Evolutionary conservation across 2,329 filamentous ascomycete species (phyloP), one percentile per base, ranked within the genome.

Genomic region (Botrytis deweyae): DNA sequence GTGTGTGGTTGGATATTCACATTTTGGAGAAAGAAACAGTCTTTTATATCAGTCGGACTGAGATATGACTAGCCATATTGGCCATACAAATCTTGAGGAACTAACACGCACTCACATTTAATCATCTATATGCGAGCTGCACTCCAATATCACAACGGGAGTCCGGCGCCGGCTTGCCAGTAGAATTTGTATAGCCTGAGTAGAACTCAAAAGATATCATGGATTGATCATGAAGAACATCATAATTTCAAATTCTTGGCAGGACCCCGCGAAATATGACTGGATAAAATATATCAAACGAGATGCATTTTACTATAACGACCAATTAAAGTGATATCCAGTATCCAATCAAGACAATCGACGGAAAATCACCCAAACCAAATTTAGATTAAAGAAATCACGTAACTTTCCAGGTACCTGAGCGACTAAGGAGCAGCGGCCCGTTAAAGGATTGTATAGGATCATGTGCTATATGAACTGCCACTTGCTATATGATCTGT

Each of bases 101-200:
- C 33, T 33, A 12, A 44, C 22, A 40, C 9, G 29, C 36, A n/a
- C 40, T 55, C 6, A 69, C 16, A 20, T 40, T 46, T 36, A 22
- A 67, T 44, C 46, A 58, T 55, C 40, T 49, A 33, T 40, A 49
- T 22, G 52, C 42, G 46, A 29, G 59, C 22, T 25, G 25, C 49
- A 33, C 29, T 33, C 29, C 42, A 69, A 62, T 62, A 69, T 69
- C 55, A 71, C 33, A 49, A 70, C 76, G 76, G 78, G 78, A 76
- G 65, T 74, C 73, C 73, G 72, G 73, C 63, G 75, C 78, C 76
- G 78, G 62, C 74, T 76, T 75, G 72, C 73, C 74, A 77, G 72
- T 74, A n/a, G 42, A 71, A 75, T 75, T 42, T 74, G 73, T 77
- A 77, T 72, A 80, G 76, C 76, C 78, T 78, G 76, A 59, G 46